Base-by-base conservation (phyloP, 208 protist genomes). In the Entamoeba nuttalli region DNA sequence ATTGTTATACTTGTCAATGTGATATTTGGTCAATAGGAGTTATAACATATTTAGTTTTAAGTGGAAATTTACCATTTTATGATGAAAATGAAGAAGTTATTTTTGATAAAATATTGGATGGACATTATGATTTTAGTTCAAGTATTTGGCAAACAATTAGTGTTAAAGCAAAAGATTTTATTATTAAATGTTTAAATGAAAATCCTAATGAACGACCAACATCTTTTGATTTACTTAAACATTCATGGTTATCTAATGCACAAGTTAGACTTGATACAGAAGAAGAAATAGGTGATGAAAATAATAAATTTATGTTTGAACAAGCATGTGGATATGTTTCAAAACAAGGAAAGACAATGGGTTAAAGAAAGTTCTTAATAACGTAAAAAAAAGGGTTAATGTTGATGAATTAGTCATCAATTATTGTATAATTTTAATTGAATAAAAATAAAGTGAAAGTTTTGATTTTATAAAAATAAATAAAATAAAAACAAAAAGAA, bases 1-100 rank as follows among this genome's bases (percentile, higher is more conserved):
- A 96, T 14, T 19, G 21, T 44, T 96, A 97, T 53, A 69, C 95
- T 35, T 52, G 50, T 50, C 25, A 51, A 25, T 95, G 95, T 51
- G 96, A 97, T 55, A 57, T 97, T 95, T 97, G 97, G 96, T 50
- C 94, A 15, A 52, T 97, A n/a, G 96, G 96, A 17, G 96, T 97
- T 50, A 71, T 97, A 3, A 41, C 96, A 17, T 97, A 96, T 69
- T 94, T 96, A 94, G 94, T 97, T 51, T 50, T 96, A 52, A 15
- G 48, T 57, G 96, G 96, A 14, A 30, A 93, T 30, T 30, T 95
- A 51, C 95, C 95, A 17, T 96, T 93, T 50, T 84, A 84, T 84
- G 62, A 84, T 21, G 62, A 84, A 11, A 21, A 84, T n/a, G 62
- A 84, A 84, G 62, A 84, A 25, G 9, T 84, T 7, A 84, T 84